Percentiles rank a stretch among this genome's conserved stretches.
Evolutionary conservation across 2,329 filamentous ascomycete species (phyloP).

Genomic region (Arthrobotrys pseudoclavata): DNA sequence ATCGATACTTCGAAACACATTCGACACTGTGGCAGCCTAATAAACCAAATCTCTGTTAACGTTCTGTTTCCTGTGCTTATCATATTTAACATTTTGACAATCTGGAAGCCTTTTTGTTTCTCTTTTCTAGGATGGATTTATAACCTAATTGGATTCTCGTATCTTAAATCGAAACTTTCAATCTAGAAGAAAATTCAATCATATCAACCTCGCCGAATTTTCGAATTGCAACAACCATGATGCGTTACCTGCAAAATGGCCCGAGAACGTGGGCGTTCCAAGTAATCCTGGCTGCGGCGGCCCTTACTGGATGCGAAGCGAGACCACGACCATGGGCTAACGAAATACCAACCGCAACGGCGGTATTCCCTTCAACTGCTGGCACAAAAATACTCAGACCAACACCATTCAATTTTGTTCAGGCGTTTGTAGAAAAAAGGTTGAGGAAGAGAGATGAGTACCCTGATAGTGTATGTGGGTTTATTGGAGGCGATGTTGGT

Average conservation of each 20-base stretch:
- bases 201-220: background rate
- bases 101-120: slow-evolving; percentile 2
- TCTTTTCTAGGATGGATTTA: slow-evolving; percentile 29
- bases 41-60: background rate
- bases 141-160: slow-evolving; percentile 11
- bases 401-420: slow-evolving; percentile 56
- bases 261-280: slow-evolving; percentile 34
- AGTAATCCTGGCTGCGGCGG: slow-evolving; percentile 39
- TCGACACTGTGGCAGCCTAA: slow-evolving; percentile 23
- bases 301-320: slow-evolving; percentile 53
- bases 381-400: slow-evolving; percentile 34
- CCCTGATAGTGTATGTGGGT: slow-evolving; percentile 53
- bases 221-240: slow-evolving; percentile 1
- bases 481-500: slow-evolving; percentile 55
- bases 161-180: background rate
- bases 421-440: slow-evolving; percentile 53
- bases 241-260: slow-evolving; percentile 22
- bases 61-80: background rate
- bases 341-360: slow-evolving; percentile 50
- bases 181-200: background rate
- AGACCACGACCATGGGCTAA: slow-evolving; percentile 50
- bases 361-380: background rate
- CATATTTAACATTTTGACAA: slow-evolving; percentile 1
- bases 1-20: slow-evolving; percentile 8
- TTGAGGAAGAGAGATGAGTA: slow-evolving; percentile 49